Evolutionary conservation across 179 eudicot species (phyloP), one percentile per base, ranked within the genome.

Genomic region (Amaranthus tricolor): DNA sequence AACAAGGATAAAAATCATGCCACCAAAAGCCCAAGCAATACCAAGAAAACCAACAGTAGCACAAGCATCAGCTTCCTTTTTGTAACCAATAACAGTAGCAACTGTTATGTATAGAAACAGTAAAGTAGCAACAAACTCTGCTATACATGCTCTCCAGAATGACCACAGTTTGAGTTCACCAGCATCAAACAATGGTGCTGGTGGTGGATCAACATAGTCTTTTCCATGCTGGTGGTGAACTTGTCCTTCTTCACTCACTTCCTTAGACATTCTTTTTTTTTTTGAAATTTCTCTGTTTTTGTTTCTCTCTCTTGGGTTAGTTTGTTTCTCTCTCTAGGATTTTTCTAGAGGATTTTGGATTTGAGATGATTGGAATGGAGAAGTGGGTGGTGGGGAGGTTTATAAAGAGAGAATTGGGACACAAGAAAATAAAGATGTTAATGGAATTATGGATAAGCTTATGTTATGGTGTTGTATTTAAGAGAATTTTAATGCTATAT

Each of bases 1-100:
- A 52, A 90, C 94, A 74, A 90, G 91, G 49, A 86, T 51, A 62
- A 89, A 89, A 76, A 89, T 88, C 95, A 90, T 91, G 84, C 96
- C 96, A 62, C 96, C 96, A 70, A 91, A 91, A 76, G 96, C 81
- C 96, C 96, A 91, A 51, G 96, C 90, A 59, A 91, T 82, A 62
- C 96, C 96, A 70, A 91, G 89, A 60, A 91, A 77, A 50, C 94
- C 97, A 21, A 91, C 97, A 68, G 90, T 86, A 65, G 62, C 88
- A 74, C 97, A 91, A 13, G 82, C 76, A 62, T 79, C 92, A 47
- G 82, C 71, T 57, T 86, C 88, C 74, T 89, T 91, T 79, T 89
- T 85, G 88, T 89, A 79, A 68, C 96, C 96, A 74, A 91, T 89
- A 70, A 89, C 92, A 71, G 96, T 91, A 55, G 96, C 96, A 15